Base-by-base conservation (phyloP, 495 filamentous ascomycete species). In the Hyaloscypha hepaticicola region DNA sequence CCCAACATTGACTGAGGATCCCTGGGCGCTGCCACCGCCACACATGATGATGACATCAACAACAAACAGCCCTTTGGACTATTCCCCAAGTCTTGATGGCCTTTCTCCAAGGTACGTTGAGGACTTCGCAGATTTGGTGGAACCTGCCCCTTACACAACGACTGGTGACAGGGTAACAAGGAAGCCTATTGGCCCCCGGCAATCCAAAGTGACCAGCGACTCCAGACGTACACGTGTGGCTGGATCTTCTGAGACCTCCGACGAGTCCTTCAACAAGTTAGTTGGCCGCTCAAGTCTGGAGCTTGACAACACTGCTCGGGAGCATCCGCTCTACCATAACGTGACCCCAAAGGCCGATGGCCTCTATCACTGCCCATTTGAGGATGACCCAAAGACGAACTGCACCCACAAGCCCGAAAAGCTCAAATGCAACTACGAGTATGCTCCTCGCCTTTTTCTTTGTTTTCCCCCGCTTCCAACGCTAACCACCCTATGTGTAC, bases 381-480 rank as follows among this genome's bases (percentile, higher is more conserved):
- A 66, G 49, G 58, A 61, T 24, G 63, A 66, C n/a, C 63, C 63
- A 22, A 90, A 76, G 85, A 84, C 74, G 82, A 90, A 66, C 64
- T 96, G 92, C 84, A 87, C 83, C 73, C 91, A 96, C 82, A 87
- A 88, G 70, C 87, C 91, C 24, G 92, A 91, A 68, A 92, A 92
- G 76, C 88, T 96, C 66, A 97, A 96, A 83, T 97, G 93, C 86
- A 93, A 95, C 77, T 97, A 96, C 76, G 91, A 96, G 93, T 93
- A 88, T 85, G 89, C 72, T 52, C 55, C 38, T 45, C 11, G 41
- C 53, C 73, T 64, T 34, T 38, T 55, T 64, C 63, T 64, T 24
- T 61, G 22, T 16, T 33, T n/a, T 27, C 31, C 27, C 7, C 45
- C 19, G 56, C 25, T 28, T n/a, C 38, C 51, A 59, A 52, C 31